phyloP scores from a whole-genome alignment of 495 filamentous ascomycete genomes.

The Xylaria telfairii region DNA sequence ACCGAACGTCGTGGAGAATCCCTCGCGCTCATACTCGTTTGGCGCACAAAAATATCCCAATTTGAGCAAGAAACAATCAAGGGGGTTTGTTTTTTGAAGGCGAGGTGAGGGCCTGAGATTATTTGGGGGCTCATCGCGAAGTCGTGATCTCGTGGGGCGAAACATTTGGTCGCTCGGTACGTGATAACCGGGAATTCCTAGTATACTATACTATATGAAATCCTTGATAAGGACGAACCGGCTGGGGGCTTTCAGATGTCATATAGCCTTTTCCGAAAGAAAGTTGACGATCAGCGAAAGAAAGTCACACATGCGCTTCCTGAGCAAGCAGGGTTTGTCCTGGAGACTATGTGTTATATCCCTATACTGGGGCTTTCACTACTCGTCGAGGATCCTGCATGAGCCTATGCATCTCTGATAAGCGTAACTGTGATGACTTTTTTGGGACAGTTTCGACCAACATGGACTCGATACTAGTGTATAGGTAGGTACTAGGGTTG shows the following conservation, averaged over 20 bases:
- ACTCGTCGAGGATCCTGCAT: neutral
- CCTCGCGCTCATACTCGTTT: neutral
- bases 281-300: neutral
- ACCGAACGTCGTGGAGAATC: neutral
- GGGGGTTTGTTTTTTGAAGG: neutral
- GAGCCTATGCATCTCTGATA: neutral
- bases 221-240: neutral
- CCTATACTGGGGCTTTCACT: neutral
- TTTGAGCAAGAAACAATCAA: neutral
- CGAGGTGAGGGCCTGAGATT: neutral
- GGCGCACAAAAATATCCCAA: too few species aligned
- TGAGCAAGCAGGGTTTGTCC: neutral
- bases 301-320: neutral
- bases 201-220: too few species aligned
- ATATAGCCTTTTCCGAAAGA: neutral
- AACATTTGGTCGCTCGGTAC: neutral
- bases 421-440: neutral
- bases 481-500: neutral
- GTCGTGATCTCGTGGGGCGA: neutral
- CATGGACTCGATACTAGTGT: neutral
- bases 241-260: neutral
- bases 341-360: neutral
- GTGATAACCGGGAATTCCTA: neutral
- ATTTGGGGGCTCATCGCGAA: neutral
- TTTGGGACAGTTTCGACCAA: neutral